Evolutionary conservation across 1,284 basidiomycete genomes (phyloP), one percentile per base, ranked within the genome.

Genomic region (Naganishia albida): DNA sequence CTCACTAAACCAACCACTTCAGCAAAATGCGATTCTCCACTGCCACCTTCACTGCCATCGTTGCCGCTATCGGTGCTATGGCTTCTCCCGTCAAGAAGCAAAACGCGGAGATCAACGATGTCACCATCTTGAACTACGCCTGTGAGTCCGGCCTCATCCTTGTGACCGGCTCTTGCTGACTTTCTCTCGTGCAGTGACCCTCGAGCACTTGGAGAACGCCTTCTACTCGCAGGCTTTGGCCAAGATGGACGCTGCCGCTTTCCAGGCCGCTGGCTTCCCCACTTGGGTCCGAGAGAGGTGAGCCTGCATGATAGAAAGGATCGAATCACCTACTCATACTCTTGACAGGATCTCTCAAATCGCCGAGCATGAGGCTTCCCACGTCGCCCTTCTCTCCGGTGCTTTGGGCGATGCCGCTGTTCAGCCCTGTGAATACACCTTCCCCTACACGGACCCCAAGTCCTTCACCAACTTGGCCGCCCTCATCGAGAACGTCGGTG

Each of bases 391-490:
- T 68, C 79, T 84, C 63, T 78, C 77, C 67, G 74, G 72, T 10
- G 84, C 84, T 2, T 82, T 90, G 60, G 86, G 86, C 1, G 78
- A 75, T 51, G 76, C 80, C 30, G 84, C 86, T 0, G 81, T 83
- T 43, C 69, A 82, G 72, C 71, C 75, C 10, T 76, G 75, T 70
- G 67, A 70, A 34, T 76, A 76, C 72, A 44, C 48, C 34, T 71
- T 71, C 66, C 69, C 70, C 53, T 68, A 70, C 56, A 84, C 83
- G 15, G 85, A 87, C 75, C 87, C 90, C 50, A 66, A 83, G 10
- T 87, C 86, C 16, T 90, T 91, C 88, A 82, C 86, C 44, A 82
- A 85, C 7, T 83, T 84, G n/a, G 89, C 90, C 2, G 87, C 88
- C 69, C 78, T 87, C 2, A 85, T 93, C 23, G 91, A 93, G 81